Percentiles rank a stretch among this genome's conserved stretches.
These are phyloP conservation scores for Cordyceps farinosa DNA, from an alignment of 2,329 filamentous ascomycete species.

Conservation along the genomic window DNA sequence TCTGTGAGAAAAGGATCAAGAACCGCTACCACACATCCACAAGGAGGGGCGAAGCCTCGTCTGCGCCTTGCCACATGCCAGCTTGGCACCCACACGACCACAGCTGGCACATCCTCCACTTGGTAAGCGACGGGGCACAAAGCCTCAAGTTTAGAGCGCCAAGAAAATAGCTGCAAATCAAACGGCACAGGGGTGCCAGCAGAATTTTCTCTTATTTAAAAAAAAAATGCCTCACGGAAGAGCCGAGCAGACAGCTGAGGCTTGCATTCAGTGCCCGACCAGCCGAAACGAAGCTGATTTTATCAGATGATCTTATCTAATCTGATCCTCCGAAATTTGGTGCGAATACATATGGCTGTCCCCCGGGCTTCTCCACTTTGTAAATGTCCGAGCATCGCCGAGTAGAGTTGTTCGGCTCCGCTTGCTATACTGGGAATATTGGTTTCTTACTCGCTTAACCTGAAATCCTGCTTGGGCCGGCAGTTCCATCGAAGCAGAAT, in stretches of 20 bases:
- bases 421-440: neutral
- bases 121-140: neutral
- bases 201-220: neutral
- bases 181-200: neutral
- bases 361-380: neutral
- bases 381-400: slow-evolving; percentile 7
- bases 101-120: neutral
- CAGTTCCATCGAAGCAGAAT: neutral
- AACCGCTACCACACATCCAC: too few relatives aligned
- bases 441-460: too few relatives aligned
- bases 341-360: too few relatives aligned
- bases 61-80: neutral
- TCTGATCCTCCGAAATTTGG: neutral
- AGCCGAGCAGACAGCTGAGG: neutral
- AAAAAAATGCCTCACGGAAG: neutral
- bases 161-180: slow-evolving; percentile 6
- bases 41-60: neutral
- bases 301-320: slow-evolving; percentile 10
- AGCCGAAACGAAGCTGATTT: neutral
- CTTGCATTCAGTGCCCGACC: neutral
- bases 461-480: neutral
- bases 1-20: too few relatives aligned
- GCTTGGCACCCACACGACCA: neutral
- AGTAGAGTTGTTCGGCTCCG: neutral
- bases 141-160: neutral